Evolutionary conservation across 2,329 filamentous ascomycete species (phyloP), one percentile per base, ranked within the genome.

Genomic region (Graphilbum sp.): DNA sequence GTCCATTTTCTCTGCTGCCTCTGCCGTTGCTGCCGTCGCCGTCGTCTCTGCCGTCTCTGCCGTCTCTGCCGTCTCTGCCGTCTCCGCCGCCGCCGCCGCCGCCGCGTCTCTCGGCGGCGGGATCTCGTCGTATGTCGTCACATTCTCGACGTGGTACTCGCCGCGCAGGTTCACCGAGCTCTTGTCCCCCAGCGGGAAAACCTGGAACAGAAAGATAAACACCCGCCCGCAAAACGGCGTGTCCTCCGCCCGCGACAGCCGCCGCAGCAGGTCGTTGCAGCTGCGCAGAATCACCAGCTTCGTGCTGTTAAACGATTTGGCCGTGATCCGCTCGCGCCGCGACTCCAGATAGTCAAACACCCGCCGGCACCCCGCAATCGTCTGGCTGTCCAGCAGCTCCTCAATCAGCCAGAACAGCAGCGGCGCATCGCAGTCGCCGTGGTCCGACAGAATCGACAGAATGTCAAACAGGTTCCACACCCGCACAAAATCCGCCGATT

Each of bases 151-250:
- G 52, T 99, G 90, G 48, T 90, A 99, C 60, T 96, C 88, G 48
- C 90, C 90, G 37, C 90, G 75, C 30, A 96, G 67, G 52, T 99
- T 99, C 36, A 98, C 90, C 0, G 90, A 95, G 54, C 90, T 96
- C 54, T 88, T 90, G 58, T 98, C 92, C 24, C 88, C 88, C 0
- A 98, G 66, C 2, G 90, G 90, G 51, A 98, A 96, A 55, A 86
- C 93, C 56, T 98, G 90, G 57, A 96, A 98, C 53, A 98, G 74
- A 57, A 95, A 99, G 46, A 98, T 95, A 57, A 96, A 96, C 20
- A 99, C 90, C 30, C 90, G 74, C 15, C 90, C 90, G 52, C 90
- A 98, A 54, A 99, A 98, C 1, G 92, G 86, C 0, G 90, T 92
- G 56, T 98, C 90, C 55, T 96, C 87, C 4, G 90, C 88, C 40